Evolutionary conservation across 1,284 basidiomycete genomes (phyloP).

Genomic region (Exobasidium rhododendri): DNA sequence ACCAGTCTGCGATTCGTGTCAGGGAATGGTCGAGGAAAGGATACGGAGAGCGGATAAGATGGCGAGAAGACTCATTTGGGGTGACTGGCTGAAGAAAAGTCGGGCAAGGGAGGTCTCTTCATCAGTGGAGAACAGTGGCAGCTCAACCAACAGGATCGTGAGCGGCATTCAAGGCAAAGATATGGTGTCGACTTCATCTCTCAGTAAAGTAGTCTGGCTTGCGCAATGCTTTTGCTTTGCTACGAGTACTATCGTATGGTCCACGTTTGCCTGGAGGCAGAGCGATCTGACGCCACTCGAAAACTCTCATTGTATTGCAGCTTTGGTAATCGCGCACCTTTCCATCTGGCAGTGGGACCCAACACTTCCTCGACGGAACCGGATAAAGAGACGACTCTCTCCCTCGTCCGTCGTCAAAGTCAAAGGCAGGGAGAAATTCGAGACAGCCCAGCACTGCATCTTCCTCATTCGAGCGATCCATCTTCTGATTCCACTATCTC

Average conservation of each 20-base stretch:
- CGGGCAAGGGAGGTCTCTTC: neutral
- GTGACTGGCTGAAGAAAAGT: neutral
- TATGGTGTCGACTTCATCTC: too few relatives aligned
- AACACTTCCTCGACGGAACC: neutral
- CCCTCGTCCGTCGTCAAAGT: neutral
- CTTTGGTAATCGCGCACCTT: neutral
- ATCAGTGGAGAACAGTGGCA: too few relatives aligned
- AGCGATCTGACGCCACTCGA: neutral
- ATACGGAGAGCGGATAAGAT: neutral
- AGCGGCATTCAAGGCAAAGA: too few relatives aligned
- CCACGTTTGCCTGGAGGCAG: neutral
- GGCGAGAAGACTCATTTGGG: slow-evolving; percentile 6
- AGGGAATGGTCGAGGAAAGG: neutral
- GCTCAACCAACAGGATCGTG: too few relatives aligned
- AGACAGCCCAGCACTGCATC: neutral
- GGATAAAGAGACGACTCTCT: neutral
- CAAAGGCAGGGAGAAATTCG: neutral
- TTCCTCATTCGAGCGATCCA: neutral
- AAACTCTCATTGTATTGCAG: neutral
- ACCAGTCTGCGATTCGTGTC: neutral
- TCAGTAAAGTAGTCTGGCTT: too few relatives aligned
- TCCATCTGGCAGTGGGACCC: slow-evolving; percentile 1
- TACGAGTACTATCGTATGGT: neutral
- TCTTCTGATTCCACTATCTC: neutral
- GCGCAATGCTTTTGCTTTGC: neutral